Percentiles rank a stretch among this genome's conserved stretches.
Conservation (phyloP, 805 yeast species). For the Zygotorulaspora chibaensis region DNA sequence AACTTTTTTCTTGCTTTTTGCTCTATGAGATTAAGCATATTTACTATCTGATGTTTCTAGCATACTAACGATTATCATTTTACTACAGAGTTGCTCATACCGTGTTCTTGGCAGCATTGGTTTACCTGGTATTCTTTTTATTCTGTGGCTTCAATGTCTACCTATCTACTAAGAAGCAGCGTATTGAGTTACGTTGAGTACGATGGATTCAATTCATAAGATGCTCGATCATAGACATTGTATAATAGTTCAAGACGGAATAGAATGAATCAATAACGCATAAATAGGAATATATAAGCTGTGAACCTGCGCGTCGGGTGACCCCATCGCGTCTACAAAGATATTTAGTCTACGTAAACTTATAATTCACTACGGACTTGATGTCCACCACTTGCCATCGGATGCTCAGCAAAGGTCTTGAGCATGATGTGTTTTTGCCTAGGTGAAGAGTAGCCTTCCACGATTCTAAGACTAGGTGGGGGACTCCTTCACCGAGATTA, state of each 20-base stretch:
- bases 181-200: constrained; percentile 49
- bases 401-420: too few species aligned
- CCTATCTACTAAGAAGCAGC: constrained; percentile 56
- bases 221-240: background rate
- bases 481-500: too few species aligned
- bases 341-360: too few species aligned
- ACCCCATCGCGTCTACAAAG: too few species aligned
- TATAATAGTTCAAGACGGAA: background rate
- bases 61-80: constrained; percentile 1
- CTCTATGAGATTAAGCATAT: background rate
- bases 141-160: constrained; percentile 88
- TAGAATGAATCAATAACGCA: background rate
- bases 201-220: background rate
- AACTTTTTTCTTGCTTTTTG: background rate
- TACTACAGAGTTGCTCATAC: constrained; percentile 71
- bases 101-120: constrained; percentile 81
- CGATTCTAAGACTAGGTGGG: too few species aligned
- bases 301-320: too few species aligned
- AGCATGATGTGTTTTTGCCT: too few species aligned
- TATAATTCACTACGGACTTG: too few species aligned
- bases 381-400: too few species aligned
- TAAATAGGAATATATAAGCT: background rate
- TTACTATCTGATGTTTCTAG: constrained; percentile 1
- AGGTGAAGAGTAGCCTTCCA: too few species aligned
- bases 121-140: constrained; percentile 71